Evolutionary conservation across 345 rosid genomes (phyloP).

Genomic region (Rhodamnia rubescens): DNA sequence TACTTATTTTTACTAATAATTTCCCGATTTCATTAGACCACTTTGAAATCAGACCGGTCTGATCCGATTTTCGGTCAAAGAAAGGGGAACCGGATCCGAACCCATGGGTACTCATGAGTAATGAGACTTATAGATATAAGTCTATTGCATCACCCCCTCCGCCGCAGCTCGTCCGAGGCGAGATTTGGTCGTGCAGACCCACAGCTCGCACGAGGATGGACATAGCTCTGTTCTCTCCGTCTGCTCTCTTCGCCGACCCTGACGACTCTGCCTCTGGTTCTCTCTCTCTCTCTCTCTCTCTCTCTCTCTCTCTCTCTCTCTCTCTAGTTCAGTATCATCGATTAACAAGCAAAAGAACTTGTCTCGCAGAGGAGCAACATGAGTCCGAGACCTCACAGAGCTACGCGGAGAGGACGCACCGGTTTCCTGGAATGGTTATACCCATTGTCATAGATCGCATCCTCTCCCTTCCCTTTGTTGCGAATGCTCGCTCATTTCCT

Average conservation of each 20-base stretch:
- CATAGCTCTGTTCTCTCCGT: constrained; percentile 89
- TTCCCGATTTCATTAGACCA: too few species aligned
- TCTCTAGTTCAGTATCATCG: not conserved
- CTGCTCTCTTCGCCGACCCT: constrained; percentile 65
- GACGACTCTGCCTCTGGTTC: constrained; percentile 29
- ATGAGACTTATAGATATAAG: too few species aligned
- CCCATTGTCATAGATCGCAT: not conserved
- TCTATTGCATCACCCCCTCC: not conserved
- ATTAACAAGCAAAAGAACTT: not conserved
- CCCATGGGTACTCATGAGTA: too few species aligned
- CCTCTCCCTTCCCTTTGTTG: not conserved
- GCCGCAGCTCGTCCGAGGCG: not conserved
- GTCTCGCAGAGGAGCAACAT: constrained; percentile 20
- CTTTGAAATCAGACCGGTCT: too few species aligned
- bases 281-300: constrained; percentile 3
- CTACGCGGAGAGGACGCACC: constrained; percentile 76
- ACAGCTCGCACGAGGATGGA: constrained; percentile 32
- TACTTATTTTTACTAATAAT: too few species aligned
- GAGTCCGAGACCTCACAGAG: constrained; percentile 28
- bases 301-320: constrained; percentile 1
- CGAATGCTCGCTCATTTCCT: not conserved
- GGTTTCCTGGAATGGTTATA: constrained; percentile 67
- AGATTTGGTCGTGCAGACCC: not conserved
- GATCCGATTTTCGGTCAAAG: too few species aligned
- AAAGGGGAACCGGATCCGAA: too few species aligned